Evolutionary conservation across 192 early-diverging fungal genomes (phyloP).

Genomic region (Dispira parvispora): DNA sequence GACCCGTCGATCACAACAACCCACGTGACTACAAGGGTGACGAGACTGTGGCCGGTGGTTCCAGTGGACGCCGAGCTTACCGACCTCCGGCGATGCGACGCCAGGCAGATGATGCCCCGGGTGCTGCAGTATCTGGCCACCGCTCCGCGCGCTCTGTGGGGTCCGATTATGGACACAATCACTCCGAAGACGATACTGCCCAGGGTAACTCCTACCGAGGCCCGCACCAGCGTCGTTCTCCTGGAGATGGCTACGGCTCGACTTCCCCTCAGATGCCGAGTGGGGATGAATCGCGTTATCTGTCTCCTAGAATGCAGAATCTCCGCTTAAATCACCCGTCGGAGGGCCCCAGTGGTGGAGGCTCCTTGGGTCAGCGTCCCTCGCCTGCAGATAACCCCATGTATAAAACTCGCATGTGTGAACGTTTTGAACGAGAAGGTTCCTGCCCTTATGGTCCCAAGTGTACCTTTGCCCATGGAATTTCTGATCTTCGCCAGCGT

Average conservation of each 20-base stretch:
- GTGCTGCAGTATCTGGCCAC: constrained; percentile 12
- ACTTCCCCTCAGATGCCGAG: not conserved
- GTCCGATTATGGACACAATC: not conserved
- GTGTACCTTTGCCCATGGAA: constrained; percentile 67
- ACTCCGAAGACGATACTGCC: not conserved
- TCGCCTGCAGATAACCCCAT: constrained; percentile 42
- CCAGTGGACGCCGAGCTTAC: not conserved
- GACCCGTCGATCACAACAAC: constrained; percentile 23
- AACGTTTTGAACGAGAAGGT: constrained; percentile 62
- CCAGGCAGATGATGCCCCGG: constrained; percentile 7
- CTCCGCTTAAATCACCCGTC: constrained; percentile 17
- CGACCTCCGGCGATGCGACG: constrained; percentile 11
- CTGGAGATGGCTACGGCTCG: not conserved
- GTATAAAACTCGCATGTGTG: constrained; percentile 79
- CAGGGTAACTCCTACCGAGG: constrained; percentile 7
- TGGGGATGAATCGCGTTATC: constrained; percentile 7
- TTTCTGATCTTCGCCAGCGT: constrained; percentile 42
- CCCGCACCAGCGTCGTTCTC: constrained; percentile 17
- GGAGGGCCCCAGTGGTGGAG: constrained; percentile 12
- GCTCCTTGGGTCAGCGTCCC: not conserved
- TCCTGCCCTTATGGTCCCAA: constrained; percentile 48
- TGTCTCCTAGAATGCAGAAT: not conserved
- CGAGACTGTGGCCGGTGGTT: not conserved
- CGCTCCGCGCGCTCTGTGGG: not conserved
- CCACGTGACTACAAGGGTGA: constrained; percentile 21